Evolutionary conservation across 73 alveolate species (phyloP), one percentile per base, ranked within the genome.

Genomic region (Blepharisma japonicum): DNA sequence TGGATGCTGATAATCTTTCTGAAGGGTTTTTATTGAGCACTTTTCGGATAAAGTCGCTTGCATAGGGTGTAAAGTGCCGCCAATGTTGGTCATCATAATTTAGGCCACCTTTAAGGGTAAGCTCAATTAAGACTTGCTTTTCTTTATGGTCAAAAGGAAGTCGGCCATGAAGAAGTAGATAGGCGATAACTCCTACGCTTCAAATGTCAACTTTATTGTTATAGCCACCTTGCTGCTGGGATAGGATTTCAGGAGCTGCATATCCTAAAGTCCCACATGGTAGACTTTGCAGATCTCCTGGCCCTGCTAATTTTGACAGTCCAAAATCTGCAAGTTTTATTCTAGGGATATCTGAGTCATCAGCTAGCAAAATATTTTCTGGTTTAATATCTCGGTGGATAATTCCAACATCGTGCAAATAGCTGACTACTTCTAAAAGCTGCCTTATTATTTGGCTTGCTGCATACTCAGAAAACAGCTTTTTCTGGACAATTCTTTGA

Each of bases 321-420:
- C 97, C 97, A 68, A 91, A 91, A 80, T 91, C 97, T 47, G 93
- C 79, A 48, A 91, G 48, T 61, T 91, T 87, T 8, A 89, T 83
- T 32, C 82, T 85, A 32, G 88, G 81, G 7, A 81, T 77, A 23
- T 67, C 85, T 39, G 93, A 55, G 46, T 88, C 61, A 38, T 79
- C 84, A 23, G 92, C 88, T 68, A 92, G 87, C 77, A 92, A 81
- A 77, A 92, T 89, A 38, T 87, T 87, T 82, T 90, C 97, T 21
- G 96, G 93, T 72, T 89, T 89, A 54, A 89, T 56, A 87, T 89
- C 96, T 55, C 96, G 25, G 71, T 89, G 96, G 6, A 82, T 68
- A 51, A 90, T 88, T 49, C 96, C 96, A 18, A 82, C 51, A 38
- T 47, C 48, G 56, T 89, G 96, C 6, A 85, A 66, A 74, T 89